Conservation (phyloP, 371 early-diverging fungal genomes). For the Actinomortierella wolfii region DNA sequence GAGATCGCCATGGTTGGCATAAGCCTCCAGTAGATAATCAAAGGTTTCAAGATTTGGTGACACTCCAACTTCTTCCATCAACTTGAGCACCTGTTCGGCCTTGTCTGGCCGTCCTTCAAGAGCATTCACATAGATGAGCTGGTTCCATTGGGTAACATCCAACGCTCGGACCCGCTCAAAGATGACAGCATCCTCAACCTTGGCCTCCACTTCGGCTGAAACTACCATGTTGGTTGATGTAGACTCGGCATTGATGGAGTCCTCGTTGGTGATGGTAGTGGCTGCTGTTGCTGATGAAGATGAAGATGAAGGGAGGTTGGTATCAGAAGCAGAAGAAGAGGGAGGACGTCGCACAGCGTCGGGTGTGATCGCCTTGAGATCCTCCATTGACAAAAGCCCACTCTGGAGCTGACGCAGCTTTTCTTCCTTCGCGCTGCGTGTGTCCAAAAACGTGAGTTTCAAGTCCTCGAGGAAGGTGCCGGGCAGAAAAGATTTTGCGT, state of each 20-base stretch:
- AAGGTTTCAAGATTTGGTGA: constrained; percentile 70
- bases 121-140: constrained; percentile 78
- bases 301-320: too few species aligned
- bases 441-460: constrained; percentile 29
- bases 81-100: constrained; percentile 72
- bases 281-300: constrained; percentile 2
- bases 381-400: constrained; percentile 18
- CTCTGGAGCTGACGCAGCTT: constrained; percentile 19
- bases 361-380: background rate
- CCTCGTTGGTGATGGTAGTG: background rate
- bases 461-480: constrained; percentile 36
- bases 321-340: too few species aligned
- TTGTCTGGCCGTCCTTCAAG: constrained; percentile 65
- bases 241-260: background rate
- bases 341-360: too few species aligned
- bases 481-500: constrained; percentile 22
- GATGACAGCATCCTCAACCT: background rate
- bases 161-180: constrained; percentile 20
- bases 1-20: constrained; percentile 70
- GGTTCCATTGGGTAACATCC: constrained; percentile 54
- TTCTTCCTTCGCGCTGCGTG: constrained; percentile 17
- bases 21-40: constrained; percentile 81
- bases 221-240: background rate
- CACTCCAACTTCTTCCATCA: constrained; percentile 68
- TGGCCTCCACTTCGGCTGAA: constrained; percentile 1